Evolutionary conservation across 106 monocot species (phyloP).

Genomic region (Allium fistulosum): DNA sequence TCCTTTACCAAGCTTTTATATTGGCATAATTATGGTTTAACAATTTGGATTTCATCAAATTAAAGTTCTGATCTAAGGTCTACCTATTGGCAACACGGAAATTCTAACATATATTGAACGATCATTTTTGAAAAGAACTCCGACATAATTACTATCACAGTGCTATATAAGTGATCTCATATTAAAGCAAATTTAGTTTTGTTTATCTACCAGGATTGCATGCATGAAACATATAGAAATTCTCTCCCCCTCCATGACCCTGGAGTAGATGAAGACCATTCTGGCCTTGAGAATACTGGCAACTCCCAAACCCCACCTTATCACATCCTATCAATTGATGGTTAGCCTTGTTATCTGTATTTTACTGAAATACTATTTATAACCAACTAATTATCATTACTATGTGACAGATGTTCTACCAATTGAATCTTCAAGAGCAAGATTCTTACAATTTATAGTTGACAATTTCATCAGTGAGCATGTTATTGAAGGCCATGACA

Average conservation of each 20-base stretch:
- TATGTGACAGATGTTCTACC: constrained; percentile 67
- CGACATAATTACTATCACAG: no score
- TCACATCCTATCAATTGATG: constrained; percentile 43
- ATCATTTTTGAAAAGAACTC: no score
- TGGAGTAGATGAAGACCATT: constrained; percentile 55
- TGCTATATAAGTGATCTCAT: no score
- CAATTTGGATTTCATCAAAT: no score
- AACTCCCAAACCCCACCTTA: constrained; percentile 45
- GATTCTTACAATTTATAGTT: constrained; percentile 74
- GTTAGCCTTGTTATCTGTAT: constrained; percentile 16
- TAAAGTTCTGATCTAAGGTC: no score
- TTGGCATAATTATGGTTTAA: no score
- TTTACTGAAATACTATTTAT: neutral
- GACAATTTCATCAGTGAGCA: constrained; percentile 74
- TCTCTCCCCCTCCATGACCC: constrained; percentile 59
- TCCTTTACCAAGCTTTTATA: no score
- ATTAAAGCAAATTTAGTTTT: constrained; percentile 1
- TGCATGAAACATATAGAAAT: constrained; percentile 63
- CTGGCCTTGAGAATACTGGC: constrained; percentile 45
- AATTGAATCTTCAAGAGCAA: constrained; percentile 73
- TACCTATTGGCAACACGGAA: no score
- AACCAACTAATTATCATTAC: neutral
- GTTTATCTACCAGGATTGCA: constrained; percentile 52
- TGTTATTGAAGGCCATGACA: constrained; percentile 49
- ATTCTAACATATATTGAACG: no score